phyloP scores from a whole-genome alignment of 75 land plant genomes.

The Sequoiadendron giganteum region DNA sequence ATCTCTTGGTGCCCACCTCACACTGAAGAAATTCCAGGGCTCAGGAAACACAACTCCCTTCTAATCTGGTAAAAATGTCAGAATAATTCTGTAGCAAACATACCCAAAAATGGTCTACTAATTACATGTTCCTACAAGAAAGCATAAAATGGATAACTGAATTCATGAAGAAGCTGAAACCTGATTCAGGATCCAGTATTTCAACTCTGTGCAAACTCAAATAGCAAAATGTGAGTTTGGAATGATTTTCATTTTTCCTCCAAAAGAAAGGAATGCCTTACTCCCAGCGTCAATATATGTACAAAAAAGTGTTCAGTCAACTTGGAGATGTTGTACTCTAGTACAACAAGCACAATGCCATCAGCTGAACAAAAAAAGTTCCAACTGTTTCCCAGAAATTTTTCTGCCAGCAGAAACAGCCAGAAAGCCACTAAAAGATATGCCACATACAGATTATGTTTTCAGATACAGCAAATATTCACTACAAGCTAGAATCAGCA shows the following conservation, averaged over 20 bases:
- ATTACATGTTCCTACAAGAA: background rate
- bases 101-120: background rate
- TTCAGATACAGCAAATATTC: background rate
- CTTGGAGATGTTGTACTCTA: no score
- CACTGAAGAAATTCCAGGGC: no score
- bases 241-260: background rate
- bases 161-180: background rate
- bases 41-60: no score
- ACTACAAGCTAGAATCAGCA: background rate
- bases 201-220: background rate
- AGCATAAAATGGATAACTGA: background rate
- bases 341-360: no score
- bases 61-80: no score
- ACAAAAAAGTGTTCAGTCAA: no score
- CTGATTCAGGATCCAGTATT: background rate
- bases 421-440: background rate
- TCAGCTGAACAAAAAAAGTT: no score
- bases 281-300: background rate
- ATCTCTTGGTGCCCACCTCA: no score
- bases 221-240: background rate
- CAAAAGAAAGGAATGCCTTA: no score
- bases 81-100: no score
- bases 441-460: background rate
- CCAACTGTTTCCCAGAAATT: no score
- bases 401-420: no score